phyloP scores from a whole-genome alignment of 75 land plant species.

The Selaginella tamariscina region DNA sequence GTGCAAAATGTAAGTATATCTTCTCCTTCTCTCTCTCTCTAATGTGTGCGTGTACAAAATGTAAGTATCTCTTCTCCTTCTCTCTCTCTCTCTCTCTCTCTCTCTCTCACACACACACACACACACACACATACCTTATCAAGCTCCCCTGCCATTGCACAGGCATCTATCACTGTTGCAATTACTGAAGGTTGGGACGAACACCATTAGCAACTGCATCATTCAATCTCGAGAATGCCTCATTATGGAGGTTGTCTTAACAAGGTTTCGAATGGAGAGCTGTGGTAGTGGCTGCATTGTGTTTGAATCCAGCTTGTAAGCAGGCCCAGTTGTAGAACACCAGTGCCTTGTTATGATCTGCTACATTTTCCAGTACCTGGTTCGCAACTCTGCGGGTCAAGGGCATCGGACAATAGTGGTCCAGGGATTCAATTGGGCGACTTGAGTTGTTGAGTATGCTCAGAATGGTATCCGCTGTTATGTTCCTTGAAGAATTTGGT shows the following conservation, averaged over 20 bases:
- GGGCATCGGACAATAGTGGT: not conserved
- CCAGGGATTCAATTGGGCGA: not conserved
- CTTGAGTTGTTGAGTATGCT: no score
- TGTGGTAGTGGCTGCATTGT: not conserved
- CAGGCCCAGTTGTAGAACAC: not conserved
- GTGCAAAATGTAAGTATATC: no score
- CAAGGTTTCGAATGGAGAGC: not conserved
- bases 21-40: no score
- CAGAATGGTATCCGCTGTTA: no score
- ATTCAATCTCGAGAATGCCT: not conserved
- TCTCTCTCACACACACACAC: no score
- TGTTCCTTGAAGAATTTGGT: no score
- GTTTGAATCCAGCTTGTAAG: not conserved
- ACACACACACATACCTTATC: no score
- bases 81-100: no score
- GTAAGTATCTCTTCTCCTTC: no score
- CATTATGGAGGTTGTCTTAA: not conserved
- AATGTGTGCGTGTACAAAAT: no score
- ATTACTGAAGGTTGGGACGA: not conserved
- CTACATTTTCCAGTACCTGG: not conserved
- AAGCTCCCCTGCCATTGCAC: not conserved
- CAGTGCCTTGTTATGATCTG: not conserved
- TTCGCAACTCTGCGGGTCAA: not conserved
- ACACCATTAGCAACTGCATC: not conserved
- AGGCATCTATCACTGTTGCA: not conserved